phyloP scores from a whole-genome alignment of 1,284 basidiomycete species.

The Cryptococcus sp. region DNA sequence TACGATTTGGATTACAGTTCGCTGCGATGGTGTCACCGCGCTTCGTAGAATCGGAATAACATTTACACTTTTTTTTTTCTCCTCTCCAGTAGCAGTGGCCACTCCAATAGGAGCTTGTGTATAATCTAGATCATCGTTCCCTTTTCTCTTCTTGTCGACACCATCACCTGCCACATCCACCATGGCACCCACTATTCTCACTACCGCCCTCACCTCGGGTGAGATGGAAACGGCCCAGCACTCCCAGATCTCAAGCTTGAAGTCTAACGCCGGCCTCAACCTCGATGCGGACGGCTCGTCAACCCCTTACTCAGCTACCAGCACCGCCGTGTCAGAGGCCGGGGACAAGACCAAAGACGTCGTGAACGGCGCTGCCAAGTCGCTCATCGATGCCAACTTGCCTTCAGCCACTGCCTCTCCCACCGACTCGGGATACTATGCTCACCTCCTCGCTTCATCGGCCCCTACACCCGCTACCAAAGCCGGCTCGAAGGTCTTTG shows the following conservation, averaged over 20 bases:
- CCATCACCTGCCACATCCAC: constrained; percentile 2
- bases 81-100: background rate
- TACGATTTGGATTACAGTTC: no score
- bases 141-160: constrained; percentile 1
- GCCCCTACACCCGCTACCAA: constrained; percentile 36
- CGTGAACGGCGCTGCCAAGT: constrained; percentile 25
- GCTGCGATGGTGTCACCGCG: no score
- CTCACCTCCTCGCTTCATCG: constrained; percentile 36
- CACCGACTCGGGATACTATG: constrained; percentile 37
- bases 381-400: constrained; percentile 30
- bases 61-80: background rate
- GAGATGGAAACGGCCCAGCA: constrained; percentile 29
- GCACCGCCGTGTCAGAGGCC: constrained; percentile 46
- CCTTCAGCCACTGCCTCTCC: constrained; percentile 21
- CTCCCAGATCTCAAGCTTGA: constrained; percentile 27
- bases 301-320: constrained; percentile 44
- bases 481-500: constrained; percentile 45
- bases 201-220: constrained; percentile 35
- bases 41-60: constrained; percentile 9
- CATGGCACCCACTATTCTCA: constrained; percentile 39
- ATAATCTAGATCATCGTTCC: background rate
- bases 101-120: constrained; percentile 7
- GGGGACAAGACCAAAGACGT: constrained; percentile 29
- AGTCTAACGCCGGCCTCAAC: constrained; percentile 28
- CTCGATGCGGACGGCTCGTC: constrained; percentile 33